These are phyloP conservation scores for Chloridella minuta DNA, from an alignment of 352 stramenopile genomes.

Conservation along the genomic window DNA sequence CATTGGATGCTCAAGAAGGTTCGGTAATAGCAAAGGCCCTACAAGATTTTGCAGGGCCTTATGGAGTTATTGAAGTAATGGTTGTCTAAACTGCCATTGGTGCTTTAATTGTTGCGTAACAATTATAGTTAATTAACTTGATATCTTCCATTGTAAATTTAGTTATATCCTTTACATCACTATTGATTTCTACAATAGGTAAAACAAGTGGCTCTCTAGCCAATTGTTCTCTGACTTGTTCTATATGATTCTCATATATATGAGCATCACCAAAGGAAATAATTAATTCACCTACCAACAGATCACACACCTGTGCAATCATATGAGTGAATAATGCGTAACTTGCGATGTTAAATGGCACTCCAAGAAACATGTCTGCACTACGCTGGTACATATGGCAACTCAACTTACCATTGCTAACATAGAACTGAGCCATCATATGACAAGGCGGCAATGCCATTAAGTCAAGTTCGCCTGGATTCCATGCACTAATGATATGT, in stretches of 20 bases:
- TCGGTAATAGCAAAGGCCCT: too few species aligned
- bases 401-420: conserved; percentile 40
- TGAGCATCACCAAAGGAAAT: conserved; percentile 94
- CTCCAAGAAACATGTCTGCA: conserved; percentile 94
- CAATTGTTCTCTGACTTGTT: conserved; percentile 79
- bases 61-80: too few species aligned
- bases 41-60: too few species aligned
- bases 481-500: conserved; percentile 54
- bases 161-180: conserved; percentile 54
- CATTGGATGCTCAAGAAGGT: too few species aligned
- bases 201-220: conserved; percentile 58
- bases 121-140: conserved; percentile 65
- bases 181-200: conserved; percentile 31
- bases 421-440: conserved; percentile 92
- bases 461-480: conserved; percentile 39
- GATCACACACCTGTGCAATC: conserved; percentile 60
- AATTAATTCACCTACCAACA: conserved; percentile 71
- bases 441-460: conserved; percentile 98
- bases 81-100: conserved; percentile 63
- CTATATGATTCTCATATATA: conserved; percentile 96
- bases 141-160: conserved; percentile 80
- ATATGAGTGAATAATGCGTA: conserved; percentile 86
- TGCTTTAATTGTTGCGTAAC: conserved; percentile 89
- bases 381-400: conserved; percentile 94
- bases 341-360: conserved; percentile 99